Evolutionary conservation across 495 filamentous ascomycete species (phyloP), one percentile per base, ranked within the genome.

Genomic region (Xylaria sp.): DNA sequence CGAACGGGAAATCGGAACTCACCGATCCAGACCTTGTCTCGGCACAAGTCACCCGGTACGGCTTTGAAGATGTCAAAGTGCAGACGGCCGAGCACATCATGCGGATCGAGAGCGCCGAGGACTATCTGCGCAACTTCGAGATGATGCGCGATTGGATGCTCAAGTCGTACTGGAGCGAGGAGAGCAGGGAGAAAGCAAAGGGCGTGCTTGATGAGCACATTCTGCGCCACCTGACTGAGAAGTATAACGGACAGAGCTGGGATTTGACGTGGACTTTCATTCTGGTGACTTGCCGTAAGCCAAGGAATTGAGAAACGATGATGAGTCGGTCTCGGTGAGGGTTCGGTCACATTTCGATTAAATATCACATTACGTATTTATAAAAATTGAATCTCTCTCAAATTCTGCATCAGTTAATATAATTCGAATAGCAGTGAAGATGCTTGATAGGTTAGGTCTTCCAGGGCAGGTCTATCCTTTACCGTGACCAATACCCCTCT

Each of bases 121-220:
- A 76, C 55, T 83, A 78, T 58, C 53, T 84, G 6, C 9, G 52
- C 11, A 72, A 44, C n/a, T 80, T 75, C 40, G 64, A 37, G 12
- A 79, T 80, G 77, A 82, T 82, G 75, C 72, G 80, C 41, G 77
- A 81, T 17, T 82, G 77, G 79, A 68, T 82, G 62, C 73, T 81
- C 65, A 73, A 71, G 41, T 69, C 68, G 24, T 71, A 61, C 43
- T 84, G 83, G 83, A 78, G 72, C 29, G 83, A 82, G 69, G 82
- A 84, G 70, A 66, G 75, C 69, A 75, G 77, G 66, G 57, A 70
- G 37, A 81, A 81, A 62, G 76, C 75, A 15, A 69, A 63, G 61
- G 79, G 73, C 2, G 79, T 82, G 74, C 72, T 84, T 11, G 69
- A 76, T 4, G 72, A 70, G 9, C 52, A 80, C 55, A 71, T 83